phyloP scores from a whole-genome alignment of 805 yeast genomes.

The Cyberlindnera amylophila region DNA sequence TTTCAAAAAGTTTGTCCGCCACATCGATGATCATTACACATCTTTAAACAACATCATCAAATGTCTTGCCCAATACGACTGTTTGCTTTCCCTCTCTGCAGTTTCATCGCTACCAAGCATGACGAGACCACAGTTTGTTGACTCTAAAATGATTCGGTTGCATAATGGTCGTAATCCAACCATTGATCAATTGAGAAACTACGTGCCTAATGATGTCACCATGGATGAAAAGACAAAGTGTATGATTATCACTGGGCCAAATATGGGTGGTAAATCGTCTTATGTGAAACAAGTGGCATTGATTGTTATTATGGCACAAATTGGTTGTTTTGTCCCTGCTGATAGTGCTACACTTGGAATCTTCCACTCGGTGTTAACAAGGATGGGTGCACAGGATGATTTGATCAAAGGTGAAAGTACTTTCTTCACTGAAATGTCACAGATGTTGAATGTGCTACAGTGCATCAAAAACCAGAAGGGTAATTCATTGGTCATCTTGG shows the following conservation, averaged over 20 bases:
- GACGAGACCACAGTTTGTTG: slow-evolving; percentile 60
- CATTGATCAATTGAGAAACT: slow-evolving; percentile 56
- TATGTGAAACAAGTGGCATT: slow-evolving; percentile 87
- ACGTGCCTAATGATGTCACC: slow-evolving; percentile 82
- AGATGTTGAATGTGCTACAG: slow-evolving; percentile 78
- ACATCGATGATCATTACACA: slow-evolving; percentile 41
- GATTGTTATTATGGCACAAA: slow-evolving; percentile 77
- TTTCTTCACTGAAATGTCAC: slow-evolving; percentile 93
- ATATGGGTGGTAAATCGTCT: slow-evolving; percentile 96
- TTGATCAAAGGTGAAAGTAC: slow-evolving; percentile 95
- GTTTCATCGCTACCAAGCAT: slow-evolving; percentile 63
- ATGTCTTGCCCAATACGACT: slow-evolving; percentile 64
- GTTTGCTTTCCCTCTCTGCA: slow-evolving; percentile 63
- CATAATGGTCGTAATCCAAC: slow-evolving; percentile 79
- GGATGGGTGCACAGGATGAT: slow-evolving; percentile 98
- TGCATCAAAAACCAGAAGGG: slow-evolving; percentile 46
- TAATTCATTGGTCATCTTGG: slow-evolving; percentile 80
- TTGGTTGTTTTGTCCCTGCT: slow-evolving; percentile 87
- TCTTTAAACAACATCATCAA: slow-evolving; percentile 48
- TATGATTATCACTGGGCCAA: slow-evolving; percentile 88
- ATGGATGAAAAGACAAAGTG: slow-evolving; percentile 56
- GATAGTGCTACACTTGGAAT: slow-evolving; percentile 71
- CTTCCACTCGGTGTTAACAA: slow-evolving; percentile 85
- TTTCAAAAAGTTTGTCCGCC: slow-evolving; percentile 43
- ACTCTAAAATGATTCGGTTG: slow-evolving; percentile 46